These are phyloP conservation scores for Yarrowia yakushimensis DNA, from an alignment of 805 yeast species.

Conservation along the genomic window DNA sequence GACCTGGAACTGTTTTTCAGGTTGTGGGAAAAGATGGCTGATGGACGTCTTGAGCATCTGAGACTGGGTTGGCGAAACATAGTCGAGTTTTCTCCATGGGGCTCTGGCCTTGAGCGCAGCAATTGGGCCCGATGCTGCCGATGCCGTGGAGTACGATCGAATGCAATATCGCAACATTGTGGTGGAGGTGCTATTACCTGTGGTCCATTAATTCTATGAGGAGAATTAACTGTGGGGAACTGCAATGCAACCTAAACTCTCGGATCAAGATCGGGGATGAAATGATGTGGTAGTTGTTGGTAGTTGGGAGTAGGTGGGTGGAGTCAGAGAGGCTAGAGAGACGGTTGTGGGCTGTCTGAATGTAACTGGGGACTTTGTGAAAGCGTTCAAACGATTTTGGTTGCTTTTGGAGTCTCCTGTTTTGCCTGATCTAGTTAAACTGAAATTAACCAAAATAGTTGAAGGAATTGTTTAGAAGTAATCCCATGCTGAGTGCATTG, in stretches of 20 bases:
- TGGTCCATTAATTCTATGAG: background rate
- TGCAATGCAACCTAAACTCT: slow-evolving; percentile 9
- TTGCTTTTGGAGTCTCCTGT: too few species aligned
- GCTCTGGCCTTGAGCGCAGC: slow-evolving; percentile 2
- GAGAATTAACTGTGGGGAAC: background rate
- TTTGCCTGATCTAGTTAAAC: too few species aligned
- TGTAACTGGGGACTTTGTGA: too few species aligned
- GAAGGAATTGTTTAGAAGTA: too few species aligned
- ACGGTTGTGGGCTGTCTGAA: too few species aligned
- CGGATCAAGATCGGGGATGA: background rate
- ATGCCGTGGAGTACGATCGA: background rate
- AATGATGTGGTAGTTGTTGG: background rate
- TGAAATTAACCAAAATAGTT: too few species aligned
- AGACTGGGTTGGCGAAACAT: slow-evolving; percentile 35
- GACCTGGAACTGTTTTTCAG: background rate
- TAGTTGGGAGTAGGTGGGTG: background rate
- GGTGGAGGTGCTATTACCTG: background rate
- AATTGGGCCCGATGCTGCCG: background rate
- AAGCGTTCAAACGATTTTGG: too few species aligned
- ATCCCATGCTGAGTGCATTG: too few species aligned
- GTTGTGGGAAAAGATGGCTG: slow-evolving; percentile 31
- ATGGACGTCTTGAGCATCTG: slow-evolving; percentile 35
- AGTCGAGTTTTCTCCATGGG: slow-evolving; percentile 35
- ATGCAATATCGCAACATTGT: background rate
- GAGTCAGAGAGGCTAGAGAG: too few species aligned